Evolutionary conservation across 805 yeast genomes (phyloP).

Genomic region (Kodamaea kaohsiungensis): DNA sequence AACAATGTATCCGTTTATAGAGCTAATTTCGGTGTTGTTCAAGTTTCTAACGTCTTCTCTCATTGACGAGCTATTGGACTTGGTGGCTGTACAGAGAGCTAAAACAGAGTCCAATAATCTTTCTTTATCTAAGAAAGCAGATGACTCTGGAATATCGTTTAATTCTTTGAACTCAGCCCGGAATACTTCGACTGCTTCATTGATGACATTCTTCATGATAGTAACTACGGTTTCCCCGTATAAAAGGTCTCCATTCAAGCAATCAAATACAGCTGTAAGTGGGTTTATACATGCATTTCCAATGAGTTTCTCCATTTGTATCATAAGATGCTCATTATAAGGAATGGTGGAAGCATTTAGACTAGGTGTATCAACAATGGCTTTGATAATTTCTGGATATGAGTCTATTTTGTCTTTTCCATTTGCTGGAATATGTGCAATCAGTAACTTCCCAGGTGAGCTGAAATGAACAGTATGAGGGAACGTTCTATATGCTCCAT

Average conservation of each 20-base stretch:
- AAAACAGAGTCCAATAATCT: slow-evolving; percentile 35
- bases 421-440: slow-evolving; percentile 53
- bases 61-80: slow-evolving; percentile 69
- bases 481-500: slow-evolving; percentile 66
- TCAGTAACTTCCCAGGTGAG: slow-evolving; percentile 64
- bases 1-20: slow-evolving; percentile 79
- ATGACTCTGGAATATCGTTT: slow-evolving; percentile 29
- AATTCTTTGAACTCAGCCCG: slow-evolving; percentile 27
- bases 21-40: slow-evolving; percentile 73
- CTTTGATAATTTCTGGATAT: slow-evolving; percentile 21
- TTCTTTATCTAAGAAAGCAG: slow-evolving; percentile 30
- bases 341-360: slow-evolving; percentile 30
- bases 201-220: slow-evolving; percentile 43
- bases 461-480: slow-evolving; percentile 52
- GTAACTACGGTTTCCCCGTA: slow-evolving; percentile 32
- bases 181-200: slow-evolving; percentile 48
- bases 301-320: slow-evolving; percentile 72
- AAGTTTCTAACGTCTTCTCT: slow-evolving; percentile 59
- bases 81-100: slow-evolving; percentile 38
- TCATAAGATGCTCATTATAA: slow-evolving; percentile 49
- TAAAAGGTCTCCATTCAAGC: slow-evolving; percentile 75
- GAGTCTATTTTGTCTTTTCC: background rate
- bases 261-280: slow-evolving; percentile 72
- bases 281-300: slow-evolving; percentile 87
- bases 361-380: slow-evolving; percentile 22